Evolutionary conservation across 306 rosid genomes (phyloP).

Genomic region (Sechiopsis laciniata): DNA sequence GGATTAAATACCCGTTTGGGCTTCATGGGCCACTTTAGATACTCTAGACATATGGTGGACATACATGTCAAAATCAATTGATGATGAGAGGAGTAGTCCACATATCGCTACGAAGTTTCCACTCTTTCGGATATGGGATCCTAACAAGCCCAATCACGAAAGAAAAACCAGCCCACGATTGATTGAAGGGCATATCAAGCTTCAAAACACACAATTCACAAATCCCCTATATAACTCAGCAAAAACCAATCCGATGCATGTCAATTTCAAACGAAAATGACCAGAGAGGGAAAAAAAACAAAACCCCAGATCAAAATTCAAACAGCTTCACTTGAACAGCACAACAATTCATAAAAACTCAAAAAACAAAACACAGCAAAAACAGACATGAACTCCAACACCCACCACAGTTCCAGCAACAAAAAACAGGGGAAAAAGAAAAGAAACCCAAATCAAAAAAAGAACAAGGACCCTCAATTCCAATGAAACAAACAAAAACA

Average conservation of each 20-base stretch:
- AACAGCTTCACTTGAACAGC: background rate
- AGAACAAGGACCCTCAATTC: background rate
- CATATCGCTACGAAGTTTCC: too few species aligned
- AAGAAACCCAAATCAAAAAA: background rate
- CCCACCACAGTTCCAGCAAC: background rate
- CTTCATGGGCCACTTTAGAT: too few species aligned
- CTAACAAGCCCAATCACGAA: background rate
- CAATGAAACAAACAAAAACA: background rate
- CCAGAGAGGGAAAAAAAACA: background rate
- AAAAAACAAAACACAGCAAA: background rate
- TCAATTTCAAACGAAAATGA: background rate
- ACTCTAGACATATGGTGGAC: too few species aligned
- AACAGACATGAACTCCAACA: background rate
- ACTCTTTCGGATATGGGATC: too few species aligned
- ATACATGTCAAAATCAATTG: too few species aligned
- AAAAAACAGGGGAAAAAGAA: slow-evolving; percentile 2
- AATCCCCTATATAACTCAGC: background rate
- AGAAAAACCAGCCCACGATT: background rate
- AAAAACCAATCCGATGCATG: background rate
- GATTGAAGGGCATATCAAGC: background rate
- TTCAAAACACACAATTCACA: background rate
- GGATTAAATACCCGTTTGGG: too few species aligned
- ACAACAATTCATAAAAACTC: background rate
- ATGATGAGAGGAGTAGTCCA: too few species aligned
- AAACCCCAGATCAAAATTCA: background rate